Conservation (phyloP, 805 yeast genomes). For the Candida nemodendra region DNA sequence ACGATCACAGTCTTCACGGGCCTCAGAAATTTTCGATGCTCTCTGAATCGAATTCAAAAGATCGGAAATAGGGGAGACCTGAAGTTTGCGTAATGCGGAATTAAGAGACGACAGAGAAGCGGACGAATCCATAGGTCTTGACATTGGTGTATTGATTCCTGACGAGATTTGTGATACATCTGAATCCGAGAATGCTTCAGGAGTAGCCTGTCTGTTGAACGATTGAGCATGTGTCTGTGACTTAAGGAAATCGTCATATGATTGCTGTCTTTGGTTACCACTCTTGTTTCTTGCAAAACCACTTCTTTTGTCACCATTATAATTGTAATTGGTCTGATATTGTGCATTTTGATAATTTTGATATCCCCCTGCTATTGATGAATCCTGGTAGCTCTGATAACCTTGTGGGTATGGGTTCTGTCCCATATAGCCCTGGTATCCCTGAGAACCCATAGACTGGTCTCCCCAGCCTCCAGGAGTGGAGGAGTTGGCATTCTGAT, state of each 20-base stretch:
- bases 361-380: too few species aligned
- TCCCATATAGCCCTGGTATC: slow-evolving; percentile 32
- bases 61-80: slow-evolving; percentile 64
- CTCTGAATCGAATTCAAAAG: slow-evolving; percentile 50
- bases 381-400: slow-evolving; percentile 13
- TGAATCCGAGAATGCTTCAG: slow-evolving; percentile 17
- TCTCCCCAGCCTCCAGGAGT: slow-evolving; percentile 28
- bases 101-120: slow-evolving; percentile 67
- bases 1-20: slow-evolving; percentile 51
- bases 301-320: slow-evolving; percentile 13
- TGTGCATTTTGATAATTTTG: not conserved
- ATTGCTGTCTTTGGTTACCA: slow-evolving; percentile 24
- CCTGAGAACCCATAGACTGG: slow-evolving; percentile 26
- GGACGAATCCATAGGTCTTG: slow-evolving; percentile 42
- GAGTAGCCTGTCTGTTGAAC: slow-evolving; percentile 18
- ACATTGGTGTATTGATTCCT: slow-evolving; percentile 28
- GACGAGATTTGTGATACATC: slow-evolving; percentile 32
- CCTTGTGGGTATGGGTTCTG: slow-evolving; percentile 9
- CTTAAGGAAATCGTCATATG: slow-evolving; percentile 53
- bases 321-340: slow-evolving; percentile 10
- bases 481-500: slow-evolving; percentile 34
- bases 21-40: slow-evolving; percentile 52
- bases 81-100: slow-evolving; percentile 65
- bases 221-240: slow-evolving; percentile 40
- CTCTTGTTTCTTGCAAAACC: not conserved